A percentile compares a stretch with the other conserved stretches of the same genome.
Conservation (phyloP, 345 rosid species). For the Populus pruinosa region DNA sequence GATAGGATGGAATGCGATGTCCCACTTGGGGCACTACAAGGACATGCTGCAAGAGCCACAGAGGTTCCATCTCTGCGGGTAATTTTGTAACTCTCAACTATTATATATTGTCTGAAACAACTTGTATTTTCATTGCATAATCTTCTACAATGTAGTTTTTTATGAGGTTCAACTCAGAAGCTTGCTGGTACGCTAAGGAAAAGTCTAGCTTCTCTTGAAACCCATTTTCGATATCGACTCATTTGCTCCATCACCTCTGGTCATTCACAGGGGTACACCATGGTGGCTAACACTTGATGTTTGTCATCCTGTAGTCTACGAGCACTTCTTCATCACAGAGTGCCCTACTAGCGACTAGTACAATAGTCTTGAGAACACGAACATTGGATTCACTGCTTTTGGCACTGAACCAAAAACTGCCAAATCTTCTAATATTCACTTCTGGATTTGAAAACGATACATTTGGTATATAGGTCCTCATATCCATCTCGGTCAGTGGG, state of each 20-base stretch:
- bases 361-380: conserved; percentile 57
- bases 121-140: too few species aligned
- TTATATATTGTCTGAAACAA: too few species aligned
- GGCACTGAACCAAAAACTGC: conserved; percentile 61
- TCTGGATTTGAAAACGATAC: conserved; percentile 44
- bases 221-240: not conserved
- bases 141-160: too few species aligned
- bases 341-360: conserved; percentile 71
- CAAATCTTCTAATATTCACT: conserved; percentile 55
- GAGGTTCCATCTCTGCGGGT: too few species aligned
- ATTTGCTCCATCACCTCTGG: conserved; percentile 57
- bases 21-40: too few species aligned
- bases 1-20: too few species aligned
- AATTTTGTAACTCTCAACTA: too few species aligned
- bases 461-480: conserved; percentile 82
- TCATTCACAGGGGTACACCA: conserved; percentile 78
- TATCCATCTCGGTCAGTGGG: conserved; percentile 53
- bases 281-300: conserved; percentile 48
- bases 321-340: conserved; percentile 70
- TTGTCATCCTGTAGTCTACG: conserved; percentile 68
- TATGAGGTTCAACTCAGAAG: not conserved
- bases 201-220: not conserved
- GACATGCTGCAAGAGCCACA: too few species aligned
- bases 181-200: too few species aligned
- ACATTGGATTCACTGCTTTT: conserved; percentile 21